These are phyloP conservation scores for Tubosaeta sp. DNA, from an alignment of 768 basidiomycete species.

Conservation along the genomic window DNA sequence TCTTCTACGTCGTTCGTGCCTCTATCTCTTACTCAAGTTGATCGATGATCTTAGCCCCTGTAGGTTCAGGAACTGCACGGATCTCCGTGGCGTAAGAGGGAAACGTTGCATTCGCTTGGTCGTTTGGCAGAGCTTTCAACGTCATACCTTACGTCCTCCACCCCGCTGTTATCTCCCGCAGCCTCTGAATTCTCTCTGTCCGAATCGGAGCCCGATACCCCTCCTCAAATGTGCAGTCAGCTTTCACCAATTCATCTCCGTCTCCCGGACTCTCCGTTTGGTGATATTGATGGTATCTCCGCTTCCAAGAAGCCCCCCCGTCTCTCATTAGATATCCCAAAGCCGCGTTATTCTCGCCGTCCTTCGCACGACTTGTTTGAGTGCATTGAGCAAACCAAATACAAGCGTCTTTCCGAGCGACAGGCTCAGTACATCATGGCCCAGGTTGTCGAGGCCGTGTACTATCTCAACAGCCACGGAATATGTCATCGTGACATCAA, in stretches of 20 bases:
- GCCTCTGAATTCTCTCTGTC: slow-evolving; percentile 43
- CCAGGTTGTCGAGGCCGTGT: slow-evolving; percentile 83
- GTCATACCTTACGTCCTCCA: slow-evolving; percentile 30
- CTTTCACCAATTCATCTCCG: slow-evolving; percentile 20
- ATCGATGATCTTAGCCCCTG: slow-evolving; percentile 5
- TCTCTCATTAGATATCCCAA: slow-evolving; percentile 20
- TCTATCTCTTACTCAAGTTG: not conserved
- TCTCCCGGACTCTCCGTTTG: slow-evolving; percentile 10
- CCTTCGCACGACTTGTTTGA: slow-evolving; percentile 92
- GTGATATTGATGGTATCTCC: slow-evolving; percentile 7
- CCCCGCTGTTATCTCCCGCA: slow-evolving; percentile 57
- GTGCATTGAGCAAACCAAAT: slow-evolving; percentile 83
- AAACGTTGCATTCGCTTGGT: slow-evolving; percentile 30
- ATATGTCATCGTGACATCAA: slow-evolving; percentile 96
- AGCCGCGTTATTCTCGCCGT: slow-evolving; percentile 55
- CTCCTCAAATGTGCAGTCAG: slow-evolving; percentile 30
- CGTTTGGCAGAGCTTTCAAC: slow-evolving; percentile 25
- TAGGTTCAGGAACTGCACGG: slow-evolving; percentile 94
- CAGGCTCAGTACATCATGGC: slow-evolving; percentile 80
- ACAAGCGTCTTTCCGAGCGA: slow-evolving; percentile 73
- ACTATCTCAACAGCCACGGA: slow-evolving; percentile 75
- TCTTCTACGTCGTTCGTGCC: slow-evolving; percentile 78
- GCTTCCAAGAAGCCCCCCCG: slow-evolving; percentile 8
- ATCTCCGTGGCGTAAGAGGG: slow-evolving; percentile 69
- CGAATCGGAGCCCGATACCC: slow-evolving; percentile 43